Base-by-base conservation (phyloP, 2,329 filamentous ascomycete species). In the Amphichorda felina region DNA sequence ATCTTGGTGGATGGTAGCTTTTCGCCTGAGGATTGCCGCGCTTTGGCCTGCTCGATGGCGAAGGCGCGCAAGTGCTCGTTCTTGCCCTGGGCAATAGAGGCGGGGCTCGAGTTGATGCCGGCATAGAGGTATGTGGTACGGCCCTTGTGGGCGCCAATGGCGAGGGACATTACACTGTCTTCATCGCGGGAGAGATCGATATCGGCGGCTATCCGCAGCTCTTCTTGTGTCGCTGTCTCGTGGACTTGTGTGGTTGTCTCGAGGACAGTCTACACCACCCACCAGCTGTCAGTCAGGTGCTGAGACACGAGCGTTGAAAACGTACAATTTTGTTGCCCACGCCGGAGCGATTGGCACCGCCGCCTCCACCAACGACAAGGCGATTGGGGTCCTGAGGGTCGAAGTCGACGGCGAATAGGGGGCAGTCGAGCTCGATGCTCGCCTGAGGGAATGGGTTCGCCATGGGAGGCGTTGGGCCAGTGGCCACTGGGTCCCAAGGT, bases 31-130 rank as follows among this genome's bases (percentile, higher is more conserved):
- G 50, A 47, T 43, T 51, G 36, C 35, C 54, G 45, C 39, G 52
- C 37, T 38, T 58, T 60, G 47, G 50, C 42, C 45, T 55, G 43
- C 36, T 65, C 56, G 43, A 91, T 68, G 42, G 71, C 66, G 49
- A 94, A 82, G 8, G 83, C 71, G 43, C 87, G 75, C 44, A 96
- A 75, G 59, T 95, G 88, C 50, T 83, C 70, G 54, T 95, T 95
- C 51, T 75, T 81, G 43, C 82, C 83, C 43, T 78, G 76, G 46
- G 77, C 68, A 43, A 88, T 70, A 39, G 86, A 79, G 5, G 69
- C 70, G 32, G 76, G 68, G 39, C 79, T 82, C 40, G 85, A 87
- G 56, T 94, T 95, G 60, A 94, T 79, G 36, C 87, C 87, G 18
- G 87, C 84, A 44, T 83, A 78, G 36, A 63, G 31, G 30, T 66